Percentiles rank a stretch among this genome's conserved stretches.
Conservation (phyloP, 169 alveolate species). For the Ichthyophthirius multifiliis region DNA sequence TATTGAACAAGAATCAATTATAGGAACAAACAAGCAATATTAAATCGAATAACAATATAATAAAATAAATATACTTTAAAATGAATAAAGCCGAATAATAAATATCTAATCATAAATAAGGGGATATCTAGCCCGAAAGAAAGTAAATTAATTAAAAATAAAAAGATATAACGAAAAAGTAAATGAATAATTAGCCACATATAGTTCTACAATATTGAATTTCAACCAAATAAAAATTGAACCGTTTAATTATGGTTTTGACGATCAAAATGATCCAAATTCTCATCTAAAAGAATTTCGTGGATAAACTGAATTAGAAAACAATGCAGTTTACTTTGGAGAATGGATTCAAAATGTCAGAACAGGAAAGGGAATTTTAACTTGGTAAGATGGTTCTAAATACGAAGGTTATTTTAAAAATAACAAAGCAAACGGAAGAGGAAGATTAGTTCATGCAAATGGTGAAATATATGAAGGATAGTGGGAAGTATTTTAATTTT, state of each 20-base stretch:
- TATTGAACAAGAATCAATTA: not conserved
- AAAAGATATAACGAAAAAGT: slow-evolving; percentile 11
- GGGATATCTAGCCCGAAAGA: not conserved
- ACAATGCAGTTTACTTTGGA: slow-evolving; percentile 36
- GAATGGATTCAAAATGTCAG: slow-evolving; percentile 48
- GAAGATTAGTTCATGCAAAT: slow-evolving; percentile 57
- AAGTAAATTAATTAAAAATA: not conserved
- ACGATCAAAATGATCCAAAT: not conserved
- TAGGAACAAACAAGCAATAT: not conserved
- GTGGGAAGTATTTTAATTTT: slow-evolving; percentile 8
- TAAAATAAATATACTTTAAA: not conserved
- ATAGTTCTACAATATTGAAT: not conserved
- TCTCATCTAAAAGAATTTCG: not conserved
- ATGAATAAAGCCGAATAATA: not conserved
- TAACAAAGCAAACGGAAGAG: slow-evolving; percentile 58
- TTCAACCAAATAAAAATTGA: not conserved
- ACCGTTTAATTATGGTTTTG: slow-evolving; percentile 4
- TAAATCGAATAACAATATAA: not conserved
- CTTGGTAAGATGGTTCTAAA: slow-evolving; percentile 43
- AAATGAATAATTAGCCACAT: slow-evolving; percentile 1
- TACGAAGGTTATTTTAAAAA: slow-evolving; percentile 21
- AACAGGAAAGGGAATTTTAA: slow-evolving; percentile 63
- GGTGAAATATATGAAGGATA: slow-evolving; percentile 58
- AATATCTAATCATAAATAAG: not conserved
- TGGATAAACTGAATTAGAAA: slow-evolving; percentile 20